Percentiles rank a stretch among this genome's conserved stretches.
These are phyloP conservation scores for Gnomoniopsis smithogilvyi DNA, from an alignment of 2,329 filamentous ascomycete genomes.

Conservation along the genomic window DNA sequence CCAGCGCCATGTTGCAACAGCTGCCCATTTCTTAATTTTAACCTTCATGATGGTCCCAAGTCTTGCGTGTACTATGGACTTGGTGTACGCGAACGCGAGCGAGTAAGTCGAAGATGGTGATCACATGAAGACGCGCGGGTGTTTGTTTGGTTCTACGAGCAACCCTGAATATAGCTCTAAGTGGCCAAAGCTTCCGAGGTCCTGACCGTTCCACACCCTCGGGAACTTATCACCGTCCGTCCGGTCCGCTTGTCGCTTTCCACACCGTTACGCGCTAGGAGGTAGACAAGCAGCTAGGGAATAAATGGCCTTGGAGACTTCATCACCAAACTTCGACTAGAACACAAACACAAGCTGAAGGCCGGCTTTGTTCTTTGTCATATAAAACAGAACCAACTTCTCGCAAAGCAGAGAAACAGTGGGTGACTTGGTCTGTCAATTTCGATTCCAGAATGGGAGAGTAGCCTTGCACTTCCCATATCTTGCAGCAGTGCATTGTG, in stretches of 20 bases:
- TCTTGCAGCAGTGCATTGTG: too few relatives aligned
- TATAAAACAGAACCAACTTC: neutral
- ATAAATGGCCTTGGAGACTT: neutral
- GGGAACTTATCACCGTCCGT: neutral
- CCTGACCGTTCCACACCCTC: neutral
- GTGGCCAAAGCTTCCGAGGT: neutral
- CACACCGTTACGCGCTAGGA: neutral
- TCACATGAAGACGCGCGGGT: neutral
- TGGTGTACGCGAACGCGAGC: neutral
- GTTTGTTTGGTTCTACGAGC: neutral
- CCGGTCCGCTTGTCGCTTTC: too few relatives aligned
- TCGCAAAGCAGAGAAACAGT: neutral
- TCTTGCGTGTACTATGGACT: neutral
- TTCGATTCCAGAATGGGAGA: too few relatives aligned
- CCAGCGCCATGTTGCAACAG: slow-evolving; percentile 96
- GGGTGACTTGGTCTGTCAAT: too few relatives aligned
- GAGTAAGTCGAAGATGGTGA: neutral
- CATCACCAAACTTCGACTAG: neutral
- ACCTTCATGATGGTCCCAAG: slow-evolving; percentile 70
- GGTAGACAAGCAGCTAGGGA: neutral
- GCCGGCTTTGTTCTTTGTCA: neutral
- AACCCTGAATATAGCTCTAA: neutral
- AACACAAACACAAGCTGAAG: neutral
- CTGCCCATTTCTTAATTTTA: slow-evolving; percentile 88
- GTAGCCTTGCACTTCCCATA: too few relatives aligned